Conservation (phyloP, 108 stramenopile genomes). For the Nitzschia putrida region DNA sequence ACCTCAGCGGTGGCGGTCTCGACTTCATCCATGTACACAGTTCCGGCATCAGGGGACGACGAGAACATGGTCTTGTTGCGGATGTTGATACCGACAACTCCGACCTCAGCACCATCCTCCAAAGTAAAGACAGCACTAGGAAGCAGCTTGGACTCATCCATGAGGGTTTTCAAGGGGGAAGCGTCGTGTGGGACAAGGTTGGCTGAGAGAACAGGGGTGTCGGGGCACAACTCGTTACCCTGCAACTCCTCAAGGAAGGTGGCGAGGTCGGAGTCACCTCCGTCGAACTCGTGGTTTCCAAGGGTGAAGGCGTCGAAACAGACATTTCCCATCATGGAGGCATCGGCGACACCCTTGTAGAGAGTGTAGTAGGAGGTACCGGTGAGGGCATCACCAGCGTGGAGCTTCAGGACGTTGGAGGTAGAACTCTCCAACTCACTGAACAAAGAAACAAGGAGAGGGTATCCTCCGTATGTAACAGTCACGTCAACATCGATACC, state of each 20-base stretch:
- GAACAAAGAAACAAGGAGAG: conserved; percentile 1
- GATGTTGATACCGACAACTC: conserved; percentile 42
- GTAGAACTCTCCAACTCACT: not conserved
- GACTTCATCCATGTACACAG: conserved; percentile 43
- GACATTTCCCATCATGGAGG: conserved; percentile 40
- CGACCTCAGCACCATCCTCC: conserved; percentile 40
- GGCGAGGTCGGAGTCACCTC: conserved; percentile 47
- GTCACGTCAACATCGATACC: too few species aligned
- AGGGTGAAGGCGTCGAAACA: conserved; percentile 51
- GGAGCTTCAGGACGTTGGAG: conserved; percentile 45
- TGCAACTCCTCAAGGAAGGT: conserved; percentile 32
- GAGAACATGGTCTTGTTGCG: conserved; percentile 24
- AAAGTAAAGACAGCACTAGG: conserved; percentile 26
- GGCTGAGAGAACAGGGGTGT: conserved; percentile 22
- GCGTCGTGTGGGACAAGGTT: conserved; percentile 17
- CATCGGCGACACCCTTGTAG: conserved; percentile 47
- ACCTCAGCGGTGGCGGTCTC: conserved; percentile 34
- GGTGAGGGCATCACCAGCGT: conserved; percentile 61
- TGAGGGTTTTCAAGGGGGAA: conserved; percentile 17
- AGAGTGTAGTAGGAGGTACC: conserved; percentile 52
- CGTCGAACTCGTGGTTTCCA: conserved; percentile 70
- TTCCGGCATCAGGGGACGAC: conserved; percentile 48
- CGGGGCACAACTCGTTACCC: not conserved
- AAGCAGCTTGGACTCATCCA: not conserved
- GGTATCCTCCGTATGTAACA: conserved; percentile 10